phyloP scores from a whole-genome alignment of 768 basidiomycete genomes.

The Trametes villosa region DNA sequence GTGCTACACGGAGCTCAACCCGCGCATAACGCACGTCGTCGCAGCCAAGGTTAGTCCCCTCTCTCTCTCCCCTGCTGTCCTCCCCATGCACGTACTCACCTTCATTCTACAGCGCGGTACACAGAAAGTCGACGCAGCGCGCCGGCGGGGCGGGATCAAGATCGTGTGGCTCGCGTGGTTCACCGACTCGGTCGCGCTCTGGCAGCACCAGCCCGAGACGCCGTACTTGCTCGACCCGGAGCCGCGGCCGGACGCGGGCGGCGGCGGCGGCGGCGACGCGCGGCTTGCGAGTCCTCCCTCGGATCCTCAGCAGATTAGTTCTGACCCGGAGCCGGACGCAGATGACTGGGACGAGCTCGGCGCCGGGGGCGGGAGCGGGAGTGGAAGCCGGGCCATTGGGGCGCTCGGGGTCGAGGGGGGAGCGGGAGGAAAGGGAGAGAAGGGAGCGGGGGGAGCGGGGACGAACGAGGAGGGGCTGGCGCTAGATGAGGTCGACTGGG shows the following conservation, averaged over 20 bases:
- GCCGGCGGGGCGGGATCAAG: constrained; percentile 73
- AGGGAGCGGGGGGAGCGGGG: constrained; percentile 37
- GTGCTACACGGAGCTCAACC: constrained; percentile 70
- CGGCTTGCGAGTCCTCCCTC: constrained; percentile 48
- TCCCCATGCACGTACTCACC: constrained; percentile 1
- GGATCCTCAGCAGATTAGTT: constrained; percentile 58
- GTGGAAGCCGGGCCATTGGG: too few species aligned
- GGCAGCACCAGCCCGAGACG: constrained; percentile 80
- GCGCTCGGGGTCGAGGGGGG: constrained; percentile 42
- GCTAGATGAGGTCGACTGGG: constrained; percentile 75
- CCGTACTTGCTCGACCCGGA: constrained; percentile 73
- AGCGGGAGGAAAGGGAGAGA: constrained; percentile 16
- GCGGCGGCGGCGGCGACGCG: constrained; percentile 26
- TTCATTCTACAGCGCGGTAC: constrained; percentile 69
- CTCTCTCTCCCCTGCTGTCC: neutral
- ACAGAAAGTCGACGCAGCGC: constrained; percentile 86
- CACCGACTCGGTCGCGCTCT: constrained; percentile 85
- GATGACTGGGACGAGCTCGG: constrained; percentile 65
- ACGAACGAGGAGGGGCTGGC: constrained; percentile 42
- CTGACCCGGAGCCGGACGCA: constrained; percentile 66
- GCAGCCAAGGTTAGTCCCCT: constrained; percentile 72
- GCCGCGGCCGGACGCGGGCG: constrained; percentile 38
- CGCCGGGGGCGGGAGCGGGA: constrained; percentile 34
- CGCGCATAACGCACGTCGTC: constrained; percentile 85
- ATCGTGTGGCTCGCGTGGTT: constrained; percentile 93